These are phyloP conservation scores for Hyaloscypha variabilis DNA, from an alignment of 495 filamentous ascomycete species.

Conservation along the genomic window DNA sequence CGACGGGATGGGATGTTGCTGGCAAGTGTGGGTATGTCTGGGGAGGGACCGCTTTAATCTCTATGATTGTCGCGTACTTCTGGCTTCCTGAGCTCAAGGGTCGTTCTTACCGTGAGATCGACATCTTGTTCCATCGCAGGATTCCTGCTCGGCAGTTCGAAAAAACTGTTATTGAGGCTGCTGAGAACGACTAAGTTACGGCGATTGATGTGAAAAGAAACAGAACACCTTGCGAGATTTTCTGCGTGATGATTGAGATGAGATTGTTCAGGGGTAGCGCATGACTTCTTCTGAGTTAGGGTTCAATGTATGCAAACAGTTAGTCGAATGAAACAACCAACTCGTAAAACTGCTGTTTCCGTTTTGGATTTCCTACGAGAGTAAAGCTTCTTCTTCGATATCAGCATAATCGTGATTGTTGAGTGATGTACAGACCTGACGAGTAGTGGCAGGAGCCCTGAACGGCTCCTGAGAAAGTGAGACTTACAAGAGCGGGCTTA, in stretches of 20 bases:
- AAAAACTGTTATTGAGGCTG: slow-evolving; percentile 38
- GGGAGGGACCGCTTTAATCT: slow-evolving; percentile 50
- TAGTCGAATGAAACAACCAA: no score
- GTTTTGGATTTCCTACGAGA: no score
- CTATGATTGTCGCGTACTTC: slow-evolving; percentile 46
- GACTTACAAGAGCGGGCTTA: no score
- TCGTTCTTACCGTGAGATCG: slow-evolving; percentile 72
- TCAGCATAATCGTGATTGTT: no score
- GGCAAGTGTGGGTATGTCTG: slow-evolving; percentile 56
- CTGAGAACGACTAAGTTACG: slow-evolving; percentile 42
- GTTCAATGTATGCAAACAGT: no score
- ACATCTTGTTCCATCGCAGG: slow-evolving; percentile 66
- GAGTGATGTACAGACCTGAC: no score
- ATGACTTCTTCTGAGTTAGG: no score
- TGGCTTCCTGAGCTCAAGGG: slow-evolving; percentile 71
- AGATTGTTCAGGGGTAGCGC: no score
- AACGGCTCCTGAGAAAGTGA: no score
- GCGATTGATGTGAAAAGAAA: not conserved
- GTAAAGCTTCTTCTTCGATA: no score
- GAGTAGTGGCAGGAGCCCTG: no score
- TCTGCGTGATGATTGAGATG: not conserved
- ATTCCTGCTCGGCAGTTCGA: slow-evolving; percentile 69
- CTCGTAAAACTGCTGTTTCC: no score
- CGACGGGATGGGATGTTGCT: slow-evolving; percentile 52
- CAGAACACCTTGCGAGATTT: not conserved